These are phyloP conservation scores for Phellopilus nigrolimitatus DNA, from an alignment of 1,284 basidiomycete genomes.

Conservation along the genomic window DNA sequence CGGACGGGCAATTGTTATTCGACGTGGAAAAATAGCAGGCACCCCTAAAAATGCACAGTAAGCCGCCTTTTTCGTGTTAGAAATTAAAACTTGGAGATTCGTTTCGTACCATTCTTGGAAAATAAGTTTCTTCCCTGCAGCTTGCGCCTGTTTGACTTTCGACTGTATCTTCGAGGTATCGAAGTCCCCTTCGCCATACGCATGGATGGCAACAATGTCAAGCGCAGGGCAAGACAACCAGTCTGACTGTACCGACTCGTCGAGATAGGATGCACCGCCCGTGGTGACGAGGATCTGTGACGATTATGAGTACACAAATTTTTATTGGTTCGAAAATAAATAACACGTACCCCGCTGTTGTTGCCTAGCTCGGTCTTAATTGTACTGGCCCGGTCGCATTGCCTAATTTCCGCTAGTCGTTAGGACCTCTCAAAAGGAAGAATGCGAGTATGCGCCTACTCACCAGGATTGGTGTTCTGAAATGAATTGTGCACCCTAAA, in stretches of 20 bases:
- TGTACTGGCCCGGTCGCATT: slow-evolving; percentile 35
- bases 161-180: slow-evolving; percentile 28
- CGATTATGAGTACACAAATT: neutral
- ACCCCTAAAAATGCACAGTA: slow-evolving; percentile 25
- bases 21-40: slow-evolving; percentile 32
- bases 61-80: neutral
- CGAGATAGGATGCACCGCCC: slow-evolving; percentile 36
- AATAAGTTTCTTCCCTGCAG: slow-evolving; percentile 31
- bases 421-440: neutral
- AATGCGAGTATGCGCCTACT: neutral
- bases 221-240: slow-evolving; percentile 32
- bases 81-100: no score
- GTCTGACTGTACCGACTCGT: slow-evolving; percentile 32
- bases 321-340: no score
- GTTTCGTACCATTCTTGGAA: slow-evolving; percentile 34
- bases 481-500: slow-evolving; percentile 27
- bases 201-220: slow-evolving; percentile 37
- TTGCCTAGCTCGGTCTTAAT: slow-evolving; percentile 31
- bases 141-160: slow-evolving; percentile 29
- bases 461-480: slow-evolving; percentile 23
- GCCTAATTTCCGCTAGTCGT: slow-evolving; percentile 28
- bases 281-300: slow-evolving; percentile 33
- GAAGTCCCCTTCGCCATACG: slow-evolving; percentile 34
- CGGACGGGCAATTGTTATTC: slow-evolving; percentile 30
- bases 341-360: slow-evolving; percentile 28